A percentile compares a stretch with the other conserved stretches of the same genome.
phyloP scores from a whole-genome alignment of 345 rosid genomes.

The Eucalyptus curtisii region DNA sequence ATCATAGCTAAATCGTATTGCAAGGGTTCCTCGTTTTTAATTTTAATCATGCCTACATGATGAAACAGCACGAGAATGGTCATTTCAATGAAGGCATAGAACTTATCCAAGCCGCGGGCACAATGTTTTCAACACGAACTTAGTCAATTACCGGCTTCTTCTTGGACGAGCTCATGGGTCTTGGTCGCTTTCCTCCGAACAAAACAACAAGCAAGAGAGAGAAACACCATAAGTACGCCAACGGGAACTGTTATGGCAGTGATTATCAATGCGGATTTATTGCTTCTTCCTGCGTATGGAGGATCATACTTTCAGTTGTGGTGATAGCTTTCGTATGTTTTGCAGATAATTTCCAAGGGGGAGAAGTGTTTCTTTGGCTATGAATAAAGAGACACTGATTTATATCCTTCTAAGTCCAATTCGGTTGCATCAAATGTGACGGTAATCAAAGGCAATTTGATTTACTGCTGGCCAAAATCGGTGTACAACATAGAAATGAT shows the following conservation, averaged over 20 bases:
- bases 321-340: background rate
- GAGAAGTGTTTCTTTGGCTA: background rate
- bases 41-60: background rate
- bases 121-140: background rate
- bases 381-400: background rate
- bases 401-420: background rate
- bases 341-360: background rate
- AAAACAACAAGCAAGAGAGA: background rate
- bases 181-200: background rate
- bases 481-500: too few relatives aligned
- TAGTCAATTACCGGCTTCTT: background rate
- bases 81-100: background rate
- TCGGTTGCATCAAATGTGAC: background rate
- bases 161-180: background rate
- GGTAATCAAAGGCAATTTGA: background rate
- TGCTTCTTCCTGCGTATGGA: background rate
- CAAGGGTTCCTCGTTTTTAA: background rate
- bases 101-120: background rate
- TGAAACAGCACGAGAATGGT: background rate
- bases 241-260: background rate
- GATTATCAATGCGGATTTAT: background rate
- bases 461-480: too few relatives aligned
- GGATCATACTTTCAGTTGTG: background rate
- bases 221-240: slow-evolving; percentile 1
- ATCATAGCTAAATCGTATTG: background rate